Conservation (phyloP, 108 stramenopile species). For the Skeletonema potamos region DNA sequence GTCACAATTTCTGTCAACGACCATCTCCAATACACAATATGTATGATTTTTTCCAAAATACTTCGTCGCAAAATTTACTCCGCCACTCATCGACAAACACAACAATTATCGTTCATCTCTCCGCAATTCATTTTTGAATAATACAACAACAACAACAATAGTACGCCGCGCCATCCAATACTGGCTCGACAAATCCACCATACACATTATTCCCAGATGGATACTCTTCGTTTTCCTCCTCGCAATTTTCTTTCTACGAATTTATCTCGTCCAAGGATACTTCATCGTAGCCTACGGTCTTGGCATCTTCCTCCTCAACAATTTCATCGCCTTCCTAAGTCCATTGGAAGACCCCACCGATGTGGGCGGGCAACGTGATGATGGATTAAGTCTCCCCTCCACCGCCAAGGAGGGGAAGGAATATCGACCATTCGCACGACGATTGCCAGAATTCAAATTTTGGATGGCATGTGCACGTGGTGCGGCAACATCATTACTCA, state of each 20-base stretch:
- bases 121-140: background rate
- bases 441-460: conserved; percentile 99
- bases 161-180: conserved; percentile 90
- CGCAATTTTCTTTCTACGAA: conserved; percentile 84
- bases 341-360: conserved; percentile 89
- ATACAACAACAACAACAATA: conserved; percentile 11
- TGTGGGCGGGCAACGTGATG: conserved; percentile 37
- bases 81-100: background rate
- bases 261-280: conserved; percentile 96
- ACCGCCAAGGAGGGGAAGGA: conserved; percentile 76
- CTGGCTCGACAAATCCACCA: conserved; percentile 97
- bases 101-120: background rate
- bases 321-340: conserved; percentile 97
- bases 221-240: conserved; percentile 64
- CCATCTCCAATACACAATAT: background rate
- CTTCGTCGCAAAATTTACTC: background rate
- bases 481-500: conserved; percentile 68
- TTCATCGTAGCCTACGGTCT: conserved; percentile 99
- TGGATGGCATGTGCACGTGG: conserved; percentile 93
- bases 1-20: background rate
- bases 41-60: background rate
- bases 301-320: conserved; percentile 98
- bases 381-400: conserved; percentile 63
- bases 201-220: conserved; percentile 83
- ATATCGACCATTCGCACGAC: conserved; percentile 92